A percentile compares a stretch with the other conserved stretches of the same genome.
These are phyloP conservation scores for Cupressus sempervirens DNA, from an alignment of 75 land plant genomes.

Conservation along the genomic window DNA sequence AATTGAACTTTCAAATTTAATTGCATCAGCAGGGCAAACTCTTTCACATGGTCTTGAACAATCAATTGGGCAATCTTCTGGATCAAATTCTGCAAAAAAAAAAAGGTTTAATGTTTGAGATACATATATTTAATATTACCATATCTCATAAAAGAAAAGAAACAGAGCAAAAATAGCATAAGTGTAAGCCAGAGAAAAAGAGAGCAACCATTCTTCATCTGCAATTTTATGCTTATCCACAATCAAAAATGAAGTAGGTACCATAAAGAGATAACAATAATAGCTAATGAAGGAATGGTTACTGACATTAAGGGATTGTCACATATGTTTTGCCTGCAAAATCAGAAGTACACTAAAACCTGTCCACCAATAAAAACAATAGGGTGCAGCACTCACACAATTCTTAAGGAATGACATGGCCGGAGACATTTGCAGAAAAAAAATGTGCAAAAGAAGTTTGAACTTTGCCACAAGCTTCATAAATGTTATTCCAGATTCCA, in stretches of 20 bases:
- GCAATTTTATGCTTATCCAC: not conserved
- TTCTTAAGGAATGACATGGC: not conserved
- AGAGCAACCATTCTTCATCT: not conserved
- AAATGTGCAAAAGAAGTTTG: too few species aligned
- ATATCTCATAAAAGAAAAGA: not conserved
- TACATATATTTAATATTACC: not conserved
- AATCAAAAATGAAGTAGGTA: not conserved
- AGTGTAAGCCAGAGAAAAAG: not conserved
- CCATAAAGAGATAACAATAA: not conserved
- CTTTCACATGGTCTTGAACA: conserved; percentile 87
- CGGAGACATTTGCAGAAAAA: not conserved
- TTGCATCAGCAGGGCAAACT: conserved; percentile 93
- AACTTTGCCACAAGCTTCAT: not conserved
- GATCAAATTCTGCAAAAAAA: conserved; percentile 69
- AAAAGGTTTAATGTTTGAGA: not conserved
- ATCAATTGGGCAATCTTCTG: conserved; percentile 66
- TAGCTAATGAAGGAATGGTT: not conserved
- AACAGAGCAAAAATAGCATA: not conserved
- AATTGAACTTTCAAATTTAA: conserved; percentile 22
- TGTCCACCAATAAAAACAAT: not conserved
- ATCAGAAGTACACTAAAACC: not conserved
- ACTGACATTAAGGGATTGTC: not conserved
- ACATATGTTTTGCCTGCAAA: not conserved
- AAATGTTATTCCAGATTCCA: not conserved
- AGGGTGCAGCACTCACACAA: not conserved